These are phyloP conservation scores for Rhizophagus prolifer DNA, from an alignment of 192 early-diverging fungal genomes.

Conservation along the genomic window DNA sequence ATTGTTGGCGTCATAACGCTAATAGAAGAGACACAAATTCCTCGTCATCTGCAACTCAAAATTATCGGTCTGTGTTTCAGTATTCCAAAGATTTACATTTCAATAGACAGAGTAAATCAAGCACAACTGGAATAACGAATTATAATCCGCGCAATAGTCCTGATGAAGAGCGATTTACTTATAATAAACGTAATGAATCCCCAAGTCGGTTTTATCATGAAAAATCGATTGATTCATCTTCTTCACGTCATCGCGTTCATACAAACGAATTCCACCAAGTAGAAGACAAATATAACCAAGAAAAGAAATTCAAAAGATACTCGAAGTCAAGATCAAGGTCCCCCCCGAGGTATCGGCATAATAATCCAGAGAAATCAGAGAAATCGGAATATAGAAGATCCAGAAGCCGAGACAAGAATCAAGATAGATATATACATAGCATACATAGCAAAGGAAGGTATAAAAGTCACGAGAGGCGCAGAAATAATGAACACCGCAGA, in stretches of 20 bases:
- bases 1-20: constrained; percentile 25
- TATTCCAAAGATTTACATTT: background rate
- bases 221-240: no score
- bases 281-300: no score
- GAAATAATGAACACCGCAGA: background rate
- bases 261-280: no score
- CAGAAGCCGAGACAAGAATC: background rate
- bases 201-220: no score
- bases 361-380: background rate
- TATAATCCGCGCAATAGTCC: background rate
- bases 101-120: background rate
- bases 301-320: no score
- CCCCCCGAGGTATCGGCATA: background rate
- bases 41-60: background rate
- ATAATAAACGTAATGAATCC: no score
- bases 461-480: background rate
- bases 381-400: background rate
- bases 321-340: background rate
- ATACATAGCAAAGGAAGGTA: background rate
- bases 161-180: no score
- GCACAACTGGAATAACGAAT: background rate
- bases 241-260: no score
- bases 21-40: background rate
- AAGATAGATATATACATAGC: no score
- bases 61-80: background rate